Percentiles rank a stretch among this genome's conserved stretches.
These are phyloP conservation scores for Leccinum cinnamomeum DNA, from an alignment of 1,284 basidiomycete species.

Conservation along the genomic window DNA sequence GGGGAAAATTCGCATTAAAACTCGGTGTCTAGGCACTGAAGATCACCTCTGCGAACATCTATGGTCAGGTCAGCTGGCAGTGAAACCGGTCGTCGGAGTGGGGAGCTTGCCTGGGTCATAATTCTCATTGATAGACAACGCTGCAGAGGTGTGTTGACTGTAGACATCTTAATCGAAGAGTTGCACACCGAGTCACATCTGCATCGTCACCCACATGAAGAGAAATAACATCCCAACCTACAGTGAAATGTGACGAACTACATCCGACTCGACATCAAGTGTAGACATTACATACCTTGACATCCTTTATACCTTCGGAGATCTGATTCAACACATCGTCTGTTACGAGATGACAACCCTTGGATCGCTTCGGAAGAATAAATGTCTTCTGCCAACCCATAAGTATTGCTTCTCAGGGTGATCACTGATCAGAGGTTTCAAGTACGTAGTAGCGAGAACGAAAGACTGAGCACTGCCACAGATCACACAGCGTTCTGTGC, in stretches of 20 bases:
- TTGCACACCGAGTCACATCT: neutral
- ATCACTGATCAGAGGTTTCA: neutral
- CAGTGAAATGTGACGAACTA: neutral
- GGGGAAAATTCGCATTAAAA: neutral
- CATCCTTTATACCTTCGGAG: conserved; percentile 67
- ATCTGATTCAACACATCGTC: conserved; percentile 74
- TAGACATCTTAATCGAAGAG: neutral
- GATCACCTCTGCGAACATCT: conserved; percentile 61
- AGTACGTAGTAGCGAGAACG: neutral
- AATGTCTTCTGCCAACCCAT: conserved; percentile 97
- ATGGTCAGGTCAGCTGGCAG: conserved; percentile 15
- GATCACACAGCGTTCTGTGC: neutral
- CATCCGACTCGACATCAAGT: neutral
- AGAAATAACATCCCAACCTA: conserved; percentile 75
- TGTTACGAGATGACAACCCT: conserved; percentile 88
- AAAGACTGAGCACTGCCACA: neutral
- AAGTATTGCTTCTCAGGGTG: neutral
- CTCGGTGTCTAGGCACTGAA: neutral
- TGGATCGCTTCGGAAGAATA: conserved; percentile 55
- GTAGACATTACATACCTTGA: conserved; percentile 48
- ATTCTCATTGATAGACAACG: conserved; percentile 87
- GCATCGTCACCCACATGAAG: conserved; percentile 58
- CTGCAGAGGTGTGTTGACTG: conserved; percentile 90
- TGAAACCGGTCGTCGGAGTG: neutral
- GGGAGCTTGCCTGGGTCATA: conserved; percentile 50